Conservation (phyloP, 2,329 filamentous ascomycete species). For the Talaromyces albobiverticillius region DNA sequence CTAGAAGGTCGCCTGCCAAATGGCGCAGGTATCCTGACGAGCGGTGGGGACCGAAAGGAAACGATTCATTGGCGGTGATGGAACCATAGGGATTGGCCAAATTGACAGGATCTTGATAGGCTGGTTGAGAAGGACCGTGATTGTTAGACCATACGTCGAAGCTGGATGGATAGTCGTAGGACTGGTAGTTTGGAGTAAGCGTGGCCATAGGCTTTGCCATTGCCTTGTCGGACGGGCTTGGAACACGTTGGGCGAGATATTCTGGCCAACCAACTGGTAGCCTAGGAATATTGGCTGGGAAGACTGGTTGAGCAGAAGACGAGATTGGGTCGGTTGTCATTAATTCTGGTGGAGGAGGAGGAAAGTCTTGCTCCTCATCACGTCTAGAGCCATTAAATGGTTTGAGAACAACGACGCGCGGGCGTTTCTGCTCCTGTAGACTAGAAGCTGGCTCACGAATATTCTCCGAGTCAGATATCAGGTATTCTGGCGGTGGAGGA, state of each 20-base stretch:
- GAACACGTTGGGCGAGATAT: slow-evolving; percentile 7
- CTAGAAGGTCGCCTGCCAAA: background rate
- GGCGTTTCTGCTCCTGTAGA: background rate
- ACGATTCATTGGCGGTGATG: slow-evolving; percentile 8
- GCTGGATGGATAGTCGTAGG: background rate
- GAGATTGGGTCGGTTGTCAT: background rate
- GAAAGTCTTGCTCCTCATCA: no score
- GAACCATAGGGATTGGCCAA: background rate
- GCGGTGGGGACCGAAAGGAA: slow-evolving; percentile 10
- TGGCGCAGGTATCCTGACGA: slow-evolving; percentile 9
- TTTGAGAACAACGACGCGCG: no score
- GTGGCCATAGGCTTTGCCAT: slow-evolving; percentile 13
- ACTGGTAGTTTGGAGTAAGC: background rate
- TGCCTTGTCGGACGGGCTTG: slow-evolving; percentile 16
- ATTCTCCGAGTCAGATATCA: no score
- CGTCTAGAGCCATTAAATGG: no score
- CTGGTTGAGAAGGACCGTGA: background rate
- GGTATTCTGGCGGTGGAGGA: no score
- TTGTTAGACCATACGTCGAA: slow-evolving; percentile 8
- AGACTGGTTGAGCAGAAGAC: background rate
- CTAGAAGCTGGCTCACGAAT: no score
- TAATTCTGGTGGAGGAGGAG: no score
- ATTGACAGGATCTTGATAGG: background rate
- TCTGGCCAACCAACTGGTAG: slow-evolving; percentile 8
- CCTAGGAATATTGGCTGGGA: background rate